Conservation (phyloP, 805 yeast species). For the Nakazawaea wickerhamii region DNA sequence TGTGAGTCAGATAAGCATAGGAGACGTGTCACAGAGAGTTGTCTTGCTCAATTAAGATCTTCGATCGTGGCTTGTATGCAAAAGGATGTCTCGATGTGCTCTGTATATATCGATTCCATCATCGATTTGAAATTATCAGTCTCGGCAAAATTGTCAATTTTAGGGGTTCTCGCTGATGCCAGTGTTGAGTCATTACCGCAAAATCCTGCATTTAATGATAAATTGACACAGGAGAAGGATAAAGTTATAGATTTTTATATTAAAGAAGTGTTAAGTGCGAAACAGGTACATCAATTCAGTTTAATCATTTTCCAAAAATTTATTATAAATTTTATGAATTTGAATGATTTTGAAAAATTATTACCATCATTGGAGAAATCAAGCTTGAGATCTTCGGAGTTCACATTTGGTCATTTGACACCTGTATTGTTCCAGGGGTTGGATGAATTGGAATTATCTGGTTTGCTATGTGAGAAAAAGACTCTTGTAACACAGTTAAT, state of each 20-base stretch:
- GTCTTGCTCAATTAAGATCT: slow-evolving; percentile 2
- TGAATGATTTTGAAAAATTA: slow-evolving; percentile 33
- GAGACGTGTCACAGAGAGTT: slow-evolving; percentile 8
- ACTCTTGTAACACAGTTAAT: slow-evolving; percentile 46
- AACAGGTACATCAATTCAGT: slow-evolving; percentile 30
- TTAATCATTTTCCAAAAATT: slow-evolving; percentile 38
- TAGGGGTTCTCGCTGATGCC: slow-evolving; percentile 3
- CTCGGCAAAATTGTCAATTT: slow-evolving; percentile 5
- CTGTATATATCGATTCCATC: neutral
- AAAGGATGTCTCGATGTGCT: slow-evolving; percentile 15
- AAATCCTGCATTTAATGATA: slow-evolving; percentile 11
- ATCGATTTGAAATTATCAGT: neutral
- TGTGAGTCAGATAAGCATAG: slow-evolving; percentile 5
- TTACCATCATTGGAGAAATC: slow-evolving; percentile 69
- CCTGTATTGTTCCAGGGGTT: slow-evolving; percentile 40
- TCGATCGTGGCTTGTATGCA: neutral
- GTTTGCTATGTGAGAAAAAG: slow-evolving; percentile 34
- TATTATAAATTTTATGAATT: slow-evolving; percentile 36
- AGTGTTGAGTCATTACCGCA: slow-evolving; percentile 11
- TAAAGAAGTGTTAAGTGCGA: slow-evolving; percentile 41
- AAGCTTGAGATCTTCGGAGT: slow-evolving; percentile 72
- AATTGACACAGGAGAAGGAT: slow-evolving; percentile 11
- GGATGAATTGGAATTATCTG: slow-evolving; percentile 35
- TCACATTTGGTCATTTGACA: slow-evolving; percentile 50
- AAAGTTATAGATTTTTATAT: slow-evolving; percentile 24